Conservation (phyloP, 495 filamentous ascomycete species). For the Talaromyces wortmannii region DNA sequence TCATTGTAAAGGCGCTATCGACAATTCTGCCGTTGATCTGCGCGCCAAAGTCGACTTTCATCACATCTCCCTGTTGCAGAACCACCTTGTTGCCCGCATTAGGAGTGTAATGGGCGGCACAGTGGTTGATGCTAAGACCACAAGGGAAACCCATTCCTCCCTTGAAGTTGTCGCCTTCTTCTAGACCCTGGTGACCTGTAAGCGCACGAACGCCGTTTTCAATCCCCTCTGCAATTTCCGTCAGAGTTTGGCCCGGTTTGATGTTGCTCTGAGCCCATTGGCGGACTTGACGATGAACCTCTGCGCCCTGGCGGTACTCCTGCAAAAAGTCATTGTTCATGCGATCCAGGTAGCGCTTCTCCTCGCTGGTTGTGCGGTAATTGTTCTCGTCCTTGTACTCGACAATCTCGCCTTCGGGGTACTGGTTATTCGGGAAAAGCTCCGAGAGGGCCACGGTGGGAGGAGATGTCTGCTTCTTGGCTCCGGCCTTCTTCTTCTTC, state of each 20-base stretch:
- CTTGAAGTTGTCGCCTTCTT: slow-evolving; percentile 69
- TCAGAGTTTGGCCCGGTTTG: slow-evolving; percentile 75
- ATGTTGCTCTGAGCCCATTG: slow-evolving; percentile 74
- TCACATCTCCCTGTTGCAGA: slow-evolving; percentile 73
- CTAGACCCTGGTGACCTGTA: slow-evolving; percentile 68
- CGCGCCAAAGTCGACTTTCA: slow-evolving; percentile 91
- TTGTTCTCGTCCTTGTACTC: slow-evolving; percentile 71
- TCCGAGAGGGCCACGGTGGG: slow-evolving; percentile 68
- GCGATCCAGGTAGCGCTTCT: slow-evolving; percentile 79
- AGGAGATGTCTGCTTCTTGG: slow-evolving; percentile 69
- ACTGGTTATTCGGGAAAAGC: slow-evolving; percentile 68
- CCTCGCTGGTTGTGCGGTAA: slow-evolving; percentile 77
- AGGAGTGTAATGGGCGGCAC: slow-evolving; percentile 83
- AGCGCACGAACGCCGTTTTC: slow-evolving; percentile 78
- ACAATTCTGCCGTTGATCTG: slow-evolving; percentile 89
- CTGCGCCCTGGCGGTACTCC: slow-evolving; percentile 82
- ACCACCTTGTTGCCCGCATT: slow-evolving; percentile 88
- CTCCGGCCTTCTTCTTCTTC: slow-evolving; percentile 61
- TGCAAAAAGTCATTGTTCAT: slow-evolving; percentile 77
- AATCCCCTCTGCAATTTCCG: slow-evolving; percentile 77
- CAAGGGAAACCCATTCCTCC: slow-evolving; percentile 88
- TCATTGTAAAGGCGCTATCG: slow-evolving; percentile 87
- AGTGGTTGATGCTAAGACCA: slow-evolving; percentile 80
- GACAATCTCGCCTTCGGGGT: slow-evolving; percentile 75
- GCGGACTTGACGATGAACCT: slow-evolving; percentile 83